These are phyloP conservation scores for Pythium dissimile DNA, from an alignment of 352 stramenopile genomes.

Conservation along the genomic window DNA sequence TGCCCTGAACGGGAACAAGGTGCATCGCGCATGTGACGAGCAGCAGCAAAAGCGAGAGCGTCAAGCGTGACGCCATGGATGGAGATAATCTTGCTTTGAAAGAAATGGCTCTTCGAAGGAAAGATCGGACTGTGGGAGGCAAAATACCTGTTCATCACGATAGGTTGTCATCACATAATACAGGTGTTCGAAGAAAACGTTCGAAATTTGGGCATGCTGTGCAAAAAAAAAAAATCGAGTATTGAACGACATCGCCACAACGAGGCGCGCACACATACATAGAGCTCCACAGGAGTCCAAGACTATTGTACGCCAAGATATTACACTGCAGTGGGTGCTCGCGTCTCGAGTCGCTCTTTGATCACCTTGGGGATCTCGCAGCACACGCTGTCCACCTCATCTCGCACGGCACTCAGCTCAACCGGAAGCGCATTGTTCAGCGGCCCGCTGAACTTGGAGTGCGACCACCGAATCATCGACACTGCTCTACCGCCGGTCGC, in stretches of 20 bases:
- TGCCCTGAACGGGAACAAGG: too few relatives aligned
- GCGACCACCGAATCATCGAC: constrained; percentile 9
- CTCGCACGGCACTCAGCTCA: neutral
- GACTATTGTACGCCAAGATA: too few relatives aligned
- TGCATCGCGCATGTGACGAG: neutral
- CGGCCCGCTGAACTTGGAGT: neutral
- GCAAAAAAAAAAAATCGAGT: neutral
- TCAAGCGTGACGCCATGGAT: neutral
- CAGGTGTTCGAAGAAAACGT: neutral
- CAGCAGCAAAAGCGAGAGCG: neutral
- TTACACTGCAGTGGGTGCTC: too few relatives aligned
- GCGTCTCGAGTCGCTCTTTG: constrained; percentile 2
- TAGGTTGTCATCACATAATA: neutral
- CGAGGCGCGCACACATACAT: neutral
- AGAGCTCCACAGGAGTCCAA: too few relatives aligned
- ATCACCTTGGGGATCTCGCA: constrained; percentile 3
- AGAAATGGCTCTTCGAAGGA: too few relatives aligned
- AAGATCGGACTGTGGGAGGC: neutral
- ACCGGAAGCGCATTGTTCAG: neutral
- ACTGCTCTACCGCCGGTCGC: neutral
- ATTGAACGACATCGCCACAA: constrained; percentile 3
- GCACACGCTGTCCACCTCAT: neutral
- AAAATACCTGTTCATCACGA: neutral
- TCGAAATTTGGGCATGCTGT: neutral
- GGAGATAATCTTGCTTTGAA: too few relatives aligned